Base-by-base conservation (phyloP, 2,329 filamentous ascomycete species). In the Verticillium alfalfae region DNA sequence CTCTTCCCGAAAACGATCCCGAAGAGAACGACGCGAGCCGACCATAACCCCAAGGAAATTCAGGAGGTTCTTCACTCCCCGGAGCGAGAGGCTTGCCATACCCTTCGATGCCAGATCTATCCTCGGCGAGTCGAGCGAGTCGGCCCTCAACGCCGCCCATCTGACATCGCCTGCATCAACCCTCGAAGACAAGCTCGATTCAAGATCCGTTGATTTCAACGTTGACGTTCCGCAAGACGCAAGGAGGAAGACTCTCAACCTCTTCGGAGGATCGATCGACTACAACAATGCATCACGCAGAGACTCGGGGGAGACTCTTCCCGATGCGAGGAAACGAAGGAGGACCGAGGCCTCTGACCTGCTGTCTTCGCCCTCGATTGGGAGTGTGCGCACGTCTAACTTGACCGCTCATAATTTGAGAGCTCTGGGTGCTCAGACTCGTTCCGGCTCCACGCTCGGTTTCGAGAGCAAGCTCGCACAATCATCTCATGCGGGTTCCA, bases 31-130 rank as follows among this genome's bases (percentile, higher is more conserved):
- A 64, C 76, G 79, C 18, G 76, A 79, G 61, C 79, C 82, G 3
- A 83, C 81, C 39, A 79, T 85, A 59, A 85, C 82, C 3, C 82
- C 82, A 61, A 74, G 81, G 65, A 84, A 82, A 68, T 85, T 85
- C 64, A 75, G 69, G 38, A 75, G 76, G 34, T 84, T 85, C 75
- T 85, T 84, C 65, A 81, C 81, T 10, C 82, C 81, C 18, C 76
- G 80, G 26, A 75, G 76, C 15, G 72, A 75, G 59, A 74, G 54
- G 31, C 54, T 34, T 18, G 15, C 26, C 26, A 10, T 5, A 18
- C 71, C 18, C 78, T 74, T 60, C 72, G 75, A 5, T 56, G 76
- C 74, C 57, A 72, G 78, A 41, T 71, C 69, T 60, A 78, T 76
- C 5, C 72, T 81, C 26, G 70, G 71, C 37, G 77, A 79, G 59